phyloP scores from a whole-genome alignment of 2,329 filamentous ascomycete species.

The Hymenoscyphus fraxineus region DNA sequence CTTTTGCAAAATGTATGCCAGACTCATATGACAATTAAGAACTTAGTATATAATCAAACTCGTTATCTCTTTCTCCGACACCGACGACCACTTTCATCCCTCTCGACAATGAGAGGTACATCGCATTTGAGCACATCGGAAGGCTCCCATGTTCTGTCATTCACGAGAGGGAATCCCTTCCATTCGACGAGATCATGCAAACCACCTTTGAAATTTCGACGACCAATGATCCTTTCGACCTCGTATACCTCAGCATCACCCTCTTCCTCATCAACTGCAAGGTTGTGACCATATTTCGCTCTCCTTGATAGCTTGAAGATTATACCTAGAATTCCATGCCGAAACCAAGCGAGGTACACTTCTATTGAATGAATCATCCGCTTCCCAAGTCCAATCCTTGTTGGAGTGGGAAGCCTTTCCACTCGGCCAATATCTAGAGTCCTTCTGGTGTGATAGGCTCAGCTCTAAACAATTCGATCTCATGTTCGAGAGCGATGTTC shows the following conservation, averaged over 20 bases:
- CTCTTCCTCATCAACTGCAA: background rate
- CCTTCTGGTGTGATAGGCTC: constrained; percentile 12
- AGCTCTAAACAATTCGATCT: constrained; percentile 15
- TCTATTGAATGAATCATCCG: constrained; percentile 10
- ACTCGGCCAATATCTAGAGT: constrained; percentile 19
- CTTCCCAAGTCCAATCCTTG: constrained; percentile 24
- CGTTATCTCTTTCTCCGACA: constrained; percentile 3
- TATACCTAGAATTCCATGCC: constrained; percentile 13
- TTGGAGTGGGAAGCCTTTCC: constrained; percentile 21
- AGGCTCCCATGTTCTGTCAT: constrained; percentile 26
- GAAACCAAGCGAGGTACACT: constrained; percentile 17
- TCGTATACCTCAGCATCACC: constrained; percentile 9
- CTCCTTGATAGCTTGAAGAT: background rate
- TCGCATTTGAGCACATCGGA: constrained; percentile 18
- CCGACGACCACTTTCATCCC: constrained; percentile 10
- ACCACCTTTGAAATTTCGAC: constrained; percentile 15
- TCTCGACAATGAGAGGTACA: constrained; percentile 17
- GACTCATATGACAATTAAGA: background rate
- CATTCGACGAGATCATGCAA: constrained; percentile 22
- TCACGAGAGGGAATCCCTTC: constrained; percentile 18
- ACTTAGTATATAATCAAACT: background rate
- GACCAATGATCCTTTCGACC: constrained; percentile 20
- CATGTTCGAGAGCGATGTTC: background rate
- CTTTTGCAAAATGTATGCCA: background rate
- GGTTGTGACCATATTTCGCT: background rate